Conservation (phyloP, 768 basidiomycete genomes). For the Hygrocybe punicea region DNA sequence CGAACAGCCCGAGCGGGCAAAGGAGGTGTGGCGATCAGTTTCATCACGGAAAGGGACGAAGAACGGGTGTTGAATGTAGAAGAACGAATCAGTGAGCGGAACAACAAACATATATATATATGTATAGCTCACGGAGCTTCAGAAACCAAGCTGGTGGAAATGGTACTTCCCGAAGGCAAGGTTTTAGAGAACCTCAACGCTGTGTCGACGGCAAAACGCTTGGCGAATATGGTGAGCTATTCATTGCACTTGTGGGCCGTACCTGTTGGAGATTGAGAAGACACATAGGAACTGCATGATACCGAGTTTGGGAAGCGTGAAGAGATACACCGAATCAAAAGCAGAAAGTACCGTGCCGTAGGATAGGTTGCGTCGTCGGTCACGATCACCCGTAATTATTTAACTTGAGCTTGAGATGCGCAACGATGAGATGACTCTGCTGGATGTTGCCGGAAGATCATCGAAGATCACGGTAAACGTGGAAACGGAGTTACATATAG, state of each 20-base stretch:
- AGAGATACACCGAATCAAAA: constrained; percentile 72
- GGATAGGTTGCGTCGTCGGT: no score
- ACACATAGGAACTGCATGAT: constrained; percentile 73
- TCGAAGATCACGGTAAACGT: background rate
- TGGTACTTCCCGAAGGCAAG: constrained; percentile 71
- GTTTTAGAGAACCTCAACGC: constrained; percentile 82
- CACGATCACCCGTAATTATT: no score
- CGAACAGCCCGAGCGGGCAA: constrained; percentile 87
- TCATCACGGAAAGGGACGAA: constrained; percentile 93
- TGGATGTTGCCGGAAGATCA: background rate
- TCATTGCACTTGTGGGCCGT: background rate
- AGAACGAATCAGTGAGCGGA: constrained; percentile 71
- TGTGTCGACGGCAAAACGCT: constrained; percentile 89
- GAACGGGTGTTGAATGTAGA: constrained; percentile 81
- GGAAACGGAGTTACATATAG: background rate
- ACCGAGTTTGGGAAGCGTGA: constrained; percentile 88
- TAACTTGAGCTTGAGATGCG: no score
- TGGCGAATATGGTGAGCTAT: constrained; percentile 86
- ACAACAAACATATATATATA: no score
- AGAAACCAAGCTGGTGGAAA: constrained; percentile 75
- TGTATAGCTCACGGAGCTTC: background rate
- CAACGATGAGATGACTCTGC: no score
- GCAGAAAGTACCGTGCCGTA: no score
- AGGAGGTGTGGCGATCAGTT: constrained; percentile 87
- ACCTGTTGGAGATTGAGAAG: constrained; percentile 4